Evolutionary conservation across 257 asterid species (phyloP), one percentile per base, ranked within the genome.

Genomic region (Penstemon davidsonii): DNA sequence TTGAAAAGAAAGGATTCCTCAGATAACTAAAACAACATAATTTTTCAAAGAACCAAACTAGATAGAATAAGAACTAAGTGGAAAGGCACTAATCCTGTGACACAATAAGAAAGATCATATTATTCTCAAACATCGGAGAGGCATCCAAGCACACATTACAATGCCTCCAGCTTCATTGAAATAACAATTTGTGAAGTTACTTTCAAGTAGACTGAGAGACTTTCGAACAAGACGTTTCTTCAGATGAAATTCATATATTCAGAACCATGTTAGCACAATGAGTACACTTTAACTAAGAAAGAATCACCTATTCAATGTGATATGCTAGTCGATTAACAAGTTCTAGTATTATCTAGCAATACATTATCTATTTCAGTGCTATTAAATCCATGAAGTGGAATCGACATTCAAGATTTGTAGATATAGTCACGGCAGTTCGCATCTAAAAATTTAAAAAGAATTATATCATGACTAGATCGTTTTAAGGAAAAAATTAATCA

Each of bases 21-120:
- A 65, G 70, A 73, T 54, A 71, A 46, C 72, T 39, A 42, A 51
- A 41, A 66, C 73, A 47, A 64, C 46, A 59, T 5, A 60, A 9
- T 8, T 6, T 56, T 4, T 49, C 18, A 49, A 4, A 15, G 54
- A 49, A 49, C 11, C 40, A 57, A 56, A 56, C 8, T 18, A 36
- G 39, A 55, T 13, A 57, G 64, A 37, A 42, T 13, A 68, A 51
- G 7, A 47, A 51, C 19, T 12, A 7, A 60, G 46, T 39, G n/a
- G 41, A 38, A 43, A 49, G 8, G 45, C 3, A 52, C 5, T 51
- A 9, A 52, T 6, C 6, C n/a, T 8, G 37, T 50, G 44, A 70
- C 64, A 55, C 66, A 41, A 42, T n/a, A 40, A 44, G 6, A 60
- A 61, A 54, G 7, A 61, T 8, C 33, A 13, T 45, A 55, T 7